phyloP scores from a whole-genome alignment of 192 early-diverging fungal genomes.

The Allomyces arbusculus region DNA sequence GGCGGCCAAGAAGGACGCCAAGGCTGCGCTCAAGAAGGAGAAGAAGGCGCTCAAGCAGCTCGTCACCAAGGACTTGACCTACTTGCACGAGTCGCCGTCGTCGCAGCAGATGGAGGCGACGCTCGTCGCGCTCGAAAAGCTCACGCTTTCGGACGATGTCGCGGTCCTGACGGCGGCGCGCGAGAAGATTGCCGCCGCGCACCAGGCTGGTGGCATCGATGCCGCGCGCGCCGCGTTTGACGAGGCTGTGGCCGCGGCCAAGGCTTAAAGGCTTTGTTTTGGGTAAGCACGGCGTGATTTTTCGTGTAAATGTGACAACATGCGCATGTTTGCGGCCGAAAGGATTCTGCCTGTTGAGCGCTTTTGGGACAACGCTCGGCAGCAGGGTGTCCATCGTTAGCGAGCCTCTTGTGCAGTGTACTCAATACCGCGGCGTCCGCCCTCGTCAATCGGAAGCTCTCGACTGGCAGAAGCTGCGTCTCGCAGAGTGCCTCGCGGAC shows the following conservation, averaged over 20 bases:
- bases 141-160: background rate
- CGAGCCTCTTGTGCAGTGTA: too few relatives aligned
- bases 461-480: too few relatives aligned
- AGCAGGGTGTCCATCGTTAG: too few relatives aligned
- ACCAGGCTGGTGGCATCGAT: background rate
- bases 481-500: too few relatives aligned
- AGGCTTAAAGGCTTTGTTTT: background rate
- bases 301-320: background rate
- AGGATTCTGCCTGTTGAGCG: too few relatives aligned
- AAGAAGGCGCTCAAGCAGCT: slow-evolving; percentile 71
- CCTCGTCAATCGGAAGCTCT: too few relatives aligned
- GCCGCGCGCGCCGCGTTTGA: background rate
- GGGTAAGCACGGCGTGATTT: background rate
- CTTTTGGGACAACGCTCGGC: too few relatives aligned
- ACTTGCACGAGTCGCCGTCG: slow-evolving; percentile 60
- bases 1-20: slow-evolving; percentile 31
- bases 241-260: background rate
- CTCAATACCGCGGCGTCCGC: too few relatives aligned
- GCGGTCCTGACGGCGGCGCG: background rate
- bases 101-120: slow-evolving; percentile 41
- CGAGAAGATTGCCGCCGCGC: background rate
- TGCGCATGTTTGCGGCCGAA: too few relatives aligned
- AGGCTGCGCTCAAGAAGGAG: slow-evolving; percentile 48
- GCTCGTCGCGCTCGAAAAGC: slow-evolving; percentile 19
- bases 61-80: slow-evolving; percentile 81